These are phyloP conservation scores for Ophiocordyceps camponoti-leonardi DNA, from an alignment of 2,329 filamentous ascomycete genomes.

Conservation along the genomic window DNA sequence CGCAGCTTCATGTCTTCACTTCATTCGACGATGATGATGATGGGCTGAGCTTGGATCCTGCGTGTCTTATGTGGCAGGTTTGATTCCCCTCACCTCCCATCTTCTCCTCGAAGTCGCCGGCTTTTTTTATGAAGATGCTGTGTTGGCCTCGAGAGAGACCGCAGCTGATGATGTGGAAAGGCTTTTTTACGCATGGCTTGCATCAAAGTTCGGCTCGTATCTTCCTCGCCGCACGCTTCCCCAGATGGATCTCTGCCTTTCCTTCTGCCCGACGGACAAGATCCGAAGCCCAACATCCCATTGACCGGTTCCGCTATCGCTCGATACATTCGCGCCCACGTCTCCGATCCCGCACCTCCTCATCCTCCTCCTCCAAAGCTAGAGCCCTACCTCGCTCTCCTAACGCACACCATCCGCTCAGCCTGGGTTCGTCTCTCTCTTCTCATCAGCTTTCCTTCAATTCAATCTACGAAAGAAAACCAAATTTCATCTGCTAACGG, in stretches of 20 bases:
- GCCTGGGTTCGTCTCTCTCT: slow-evolving; percentile 55
- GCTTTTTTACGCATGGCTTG: slow-evolving; percentile 66
- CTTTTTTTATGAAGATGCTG: too few species aligned
- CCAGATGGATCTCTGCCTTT: slow-evolving; percentile 81
- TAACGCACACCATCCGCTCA: slow-evolving; percentile 62
- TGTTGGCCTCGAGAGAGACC: too few species aligned
- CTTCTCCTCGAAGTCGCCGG: too few species aligned
- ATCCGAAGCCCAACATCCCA: slow-evolving; percentile 32
- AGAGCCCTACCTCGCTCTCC: slow-evolving; percentile 61
- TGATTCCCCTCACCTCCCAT: background rate
- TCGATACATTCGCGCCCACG: slow-evolving; percentile 42
- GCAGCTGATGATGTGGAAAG: slow-evolving; percentile 23
- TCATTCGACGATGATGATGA: slow-evolving; percentile 33
- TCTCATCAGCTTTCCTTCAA: background rate
- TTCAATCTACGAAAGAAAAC: background rate
- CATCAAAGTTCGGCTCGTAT: slow-evolving; percentile 45
- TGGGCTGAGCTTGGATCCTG: slow-evolving; percentile 77
- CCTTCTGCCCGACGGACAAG: slow-evolving; percentile 40
- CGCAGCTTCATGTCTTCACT: slow-evolving; percentile 63
- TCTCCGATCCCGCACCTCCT: slow-evolving; percentile 29
- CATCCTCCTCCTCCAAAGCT: slow-evolving; percentile 30
- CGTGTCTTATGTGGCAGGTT: slow-evolving; percentile 94
- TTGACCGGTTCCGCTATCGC: slow-evolving; percentile 39
- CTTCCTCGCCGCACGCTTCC: slow-evolving; percentile 86
- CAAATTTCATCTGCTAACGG: background rate